phyloP scores from a whole-genome alignment of 768 basidiomycete genomes.

The Termitomyces sp. region DNA sequence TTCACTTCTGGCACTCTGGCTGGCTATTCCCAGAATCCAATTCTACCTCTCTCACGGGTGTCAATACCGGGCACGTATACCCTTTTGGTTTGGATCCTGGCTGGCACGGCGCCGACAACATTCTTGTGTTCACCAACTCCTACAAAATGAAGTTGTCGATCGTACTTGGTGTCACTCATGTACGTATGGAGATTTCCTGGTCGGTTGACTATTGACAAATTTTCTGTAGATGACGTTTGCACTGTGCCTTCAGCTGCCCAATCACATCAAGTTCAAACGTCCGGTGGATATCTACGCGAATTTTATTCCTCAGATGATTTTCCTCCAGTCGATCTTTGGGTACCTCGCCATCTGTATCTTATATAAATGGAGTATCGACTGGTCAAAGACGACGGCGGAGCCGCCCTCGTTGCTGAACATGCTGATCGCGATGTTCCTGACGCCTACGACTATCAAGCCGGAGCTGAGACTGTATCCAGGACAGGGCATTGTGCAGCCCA shows the following conservation, averaged over 20 bases:
- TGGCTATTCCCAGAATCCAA: constrained; percentile 71
- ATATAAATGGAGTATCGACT: constrained; percentile 97
- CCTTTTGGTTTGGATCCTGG: constrained; percentile 91
- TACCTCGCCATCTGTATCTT: constrained; percentile 92
- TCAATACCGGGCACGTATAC: constrained; percentile 70
- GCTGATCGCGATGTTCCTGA: constrained; percentile 95
- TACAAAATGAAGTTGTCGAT: constrained; percentile 99
- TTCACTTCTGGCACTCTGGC: constrained; percentile 84
- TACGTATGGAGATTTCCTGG: constrained; percentile 34
- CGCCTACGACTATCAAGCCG: constrained; percentile 75
- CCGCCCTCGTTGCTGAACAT: constrained; percentile 94
- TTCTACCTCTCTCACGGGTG: constrained; percentile 40
- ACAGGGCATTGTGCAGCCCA: constrained; percentile 79
- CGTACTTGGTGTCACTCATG: constrained; percentile 93
- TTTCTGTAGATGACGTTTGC: constrained; percentile 91
- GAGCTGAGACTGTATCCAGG: constrained; percentile 77
- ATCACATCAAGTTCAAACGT: constrained; percentile 92
- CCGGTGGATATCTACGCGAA: constrained; percentile 86
- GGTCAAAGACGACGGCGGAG: constrained; percentile 60
- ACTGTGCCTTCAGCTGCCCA: constrained; percentile 91
- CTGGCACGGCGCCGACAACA: constrained; percentile 94
- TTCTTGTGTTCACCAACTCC: constrained; percentile 92
- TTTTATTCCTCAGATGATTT: constrained; percentile 96
- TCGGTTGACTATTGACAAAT: constrained; percentile 1
- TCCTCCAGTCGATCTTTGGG: constrained; percentile 97